Percentiles rank a stretch among this genome's conserved stretches.
Conservation (phyloP, 768 basidiomycete genomes). For the Pisolithus sp. region DNA sequence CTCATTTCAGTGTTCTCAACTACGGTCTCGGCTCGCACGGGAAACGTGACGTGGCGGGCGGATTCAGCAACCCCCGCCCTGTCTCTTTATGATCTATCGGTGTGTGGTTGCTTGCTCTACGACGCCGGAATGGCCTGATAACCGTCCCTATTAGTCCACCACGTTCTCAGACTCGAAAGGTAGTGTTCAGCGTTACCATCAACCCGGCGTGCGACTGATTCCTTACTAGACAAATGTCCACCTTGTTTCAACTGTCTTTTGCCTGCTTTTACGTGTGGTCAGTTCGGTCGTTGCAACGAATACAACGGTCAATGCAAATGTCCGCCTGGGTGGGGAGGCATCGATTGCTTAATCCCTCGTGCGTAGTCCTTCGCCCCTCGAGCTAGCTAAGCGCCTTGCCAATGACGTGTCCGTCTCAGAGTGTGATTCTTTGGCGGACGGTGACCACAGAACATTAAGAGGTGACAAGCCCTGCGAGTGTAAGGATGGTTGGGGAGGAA, state of each 20-base stretch:
- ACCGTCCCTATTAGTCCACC: too few relatives aligned
- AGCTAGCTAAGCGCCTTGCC: neutral
- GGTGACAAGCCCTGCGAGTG: slow-evolving; percentile 79
- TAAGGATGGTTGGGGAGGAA: slow-evolving; percentile 90
- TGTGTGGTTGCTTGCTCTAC: neutral
- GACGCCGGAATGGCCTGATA: too few relatives aligned
- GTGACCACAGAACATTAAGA: slow-evolving; percentile 75
- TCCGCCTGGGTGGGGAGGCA: slow-evolving; percentile 95
- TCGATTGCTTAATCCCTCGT: slow-evolving; percentile 92
- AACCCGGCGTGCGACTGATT: too few relatives aligned
- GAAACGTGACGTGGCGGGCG: neutral
- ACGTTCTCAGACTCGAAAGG: too few relatives aligned
- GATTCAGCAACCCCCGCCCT: neutral
- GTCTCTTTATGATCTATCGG: neutral
- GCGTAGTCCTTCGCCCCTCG: slow-evolving; percentile 28
- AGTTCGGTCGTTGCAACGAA: slow-evolving; percentile 84
- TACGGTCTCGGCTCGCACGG: neutral
- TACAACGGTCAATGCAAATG: slow-evolving; percentile 97
- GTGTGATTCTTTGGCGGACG: slow-evolving; percentile 91
- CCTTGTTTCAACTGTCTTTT: slow-evolving; percentile 96
- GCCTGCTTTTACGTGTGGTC: slow-evolving; percentile 86
- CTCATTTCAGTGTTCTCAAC: neutral
- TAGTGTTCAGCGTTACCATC: too few relatives aligned
- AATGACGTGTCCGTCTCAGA: slow-evolving; percentile 40
- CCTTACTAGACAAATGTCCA: slow-evolving; percentile 52